These are phyloP conservation scores for Pythium guiyangense DNA, from an alignment of 352 stramenopile genomes.

Conservation along the genomic window DNA sequence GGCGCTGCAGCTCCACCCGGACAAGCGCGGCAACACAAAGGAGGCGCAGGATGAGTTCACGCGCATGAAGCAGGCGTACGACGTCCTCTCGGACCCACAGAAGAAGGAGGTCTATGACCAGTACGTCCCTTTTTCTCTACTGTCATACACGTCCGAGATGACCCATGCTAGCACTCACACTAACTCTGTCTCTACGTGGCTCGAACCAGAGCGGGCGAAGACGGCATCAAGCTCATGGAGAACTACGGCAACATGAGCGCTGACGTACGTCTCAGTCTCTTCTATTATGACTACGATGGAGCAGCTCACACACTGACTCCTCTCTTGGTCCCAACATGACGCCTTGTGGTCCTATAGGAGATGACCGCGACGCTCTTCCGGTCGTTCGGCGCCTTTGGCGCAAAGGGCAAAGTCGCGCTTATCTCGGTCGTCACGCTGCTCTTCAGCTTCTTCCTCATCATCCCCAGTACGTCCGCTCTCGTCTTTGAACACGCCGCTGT, in stretches of 20 bases:
- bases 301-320: no score
- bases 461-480: conserved; percentile 45
- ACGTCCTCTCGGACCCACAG: conserved; percentile 88
- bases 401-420: conserved; percentile 60
- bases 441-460: conserved; percentile 84
- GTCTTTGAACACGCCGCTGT: no score
- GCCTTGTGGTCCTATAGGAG: conserved; percentile 15
- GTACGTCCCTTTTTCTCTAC: conserved; percentile 18
- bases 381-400: conserved; percentile 67
- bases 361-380: conserved; percentile 65
- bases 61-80: conserved; percentile 90
- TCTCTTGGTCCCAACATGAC: no score
- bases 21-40: conserved; percentile 83
- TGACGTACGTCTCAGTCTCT: conserved; percentile 20
- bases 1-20: conserved; percentile 90
- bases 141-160: no score
- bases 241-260: conserved; percentile 82
- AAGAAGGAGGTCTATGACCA: conserved; percentile 82
- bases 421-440: conserved; percentile 69
- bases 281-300: background rate
- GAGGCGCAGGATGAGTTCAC: conserved; percentile 90
- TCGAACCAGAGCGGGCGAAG: conserved; percentile 60
- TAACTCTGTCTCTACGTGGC: conserved; percentile 4
- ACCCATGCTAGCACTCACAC: background rate
- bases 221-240: conserved; percentile 87